phyloP scores from a whole-genome alignment of 768 basidiomycete species.

The Strobilomyces confusus region DNA sequence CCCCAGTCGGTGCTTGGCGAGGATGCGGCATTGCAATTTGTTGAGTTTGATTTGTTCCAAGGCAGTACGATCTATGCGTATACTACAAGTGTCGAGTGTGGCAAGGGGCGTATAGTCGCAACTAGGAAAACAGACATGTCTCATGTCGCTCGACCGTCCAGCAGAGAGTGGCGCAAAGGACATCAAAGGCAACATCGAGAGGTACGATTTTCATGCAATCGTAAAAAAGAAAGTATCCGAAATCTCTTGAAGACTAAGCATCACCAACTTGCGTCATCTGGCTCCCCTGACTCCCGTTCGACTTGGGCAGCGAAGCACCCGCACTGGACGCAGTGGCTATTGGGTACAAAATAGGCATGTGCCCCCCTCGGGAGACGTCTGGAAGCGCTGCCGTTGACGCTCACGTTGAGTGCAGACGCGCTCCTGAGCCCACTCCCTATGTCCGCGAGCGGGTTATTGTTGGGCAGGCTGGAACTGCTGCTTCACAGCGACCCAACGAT shows the following conservation, averaged over 20 bases:
- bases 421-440: constrained; percentile 66
- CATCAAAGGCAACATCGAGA: no score
- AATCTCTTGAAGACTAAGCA: neutral
- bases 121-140: no score
- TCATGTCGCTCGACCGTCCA: no score
- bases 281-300: constrained; percentile 35
- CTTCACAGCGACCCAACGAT: constrained; percentile 92
- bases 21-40: no score
- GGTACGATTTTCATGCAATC: neutral
- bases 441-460: constrained; percentile 77
- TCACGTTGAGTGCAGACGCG: constrained; percentile 32
- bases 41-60: no score
- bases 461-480: constrained; percentile 80
- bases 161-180: no score
- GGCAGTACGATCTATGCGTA: no score
- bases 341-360: no score
- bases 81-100: no score
- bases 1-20: no score
- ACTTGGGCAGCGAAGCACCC: constrained; percentile 22
- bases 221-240: neutral
- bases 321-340: constrained; percentile 20
- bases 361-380: constrained; percentile 31
- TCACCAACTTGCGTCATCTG: constrained; percentile 36
- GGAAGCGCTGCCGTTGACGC: constrained; percentile 31
- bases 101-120: no score